Evolutionary conservation across 192 early-diverging fungal species (phyloP), one percentile per base, ranked within the genome.

Genomic region (Cladochytrium replicatum): DNA sequence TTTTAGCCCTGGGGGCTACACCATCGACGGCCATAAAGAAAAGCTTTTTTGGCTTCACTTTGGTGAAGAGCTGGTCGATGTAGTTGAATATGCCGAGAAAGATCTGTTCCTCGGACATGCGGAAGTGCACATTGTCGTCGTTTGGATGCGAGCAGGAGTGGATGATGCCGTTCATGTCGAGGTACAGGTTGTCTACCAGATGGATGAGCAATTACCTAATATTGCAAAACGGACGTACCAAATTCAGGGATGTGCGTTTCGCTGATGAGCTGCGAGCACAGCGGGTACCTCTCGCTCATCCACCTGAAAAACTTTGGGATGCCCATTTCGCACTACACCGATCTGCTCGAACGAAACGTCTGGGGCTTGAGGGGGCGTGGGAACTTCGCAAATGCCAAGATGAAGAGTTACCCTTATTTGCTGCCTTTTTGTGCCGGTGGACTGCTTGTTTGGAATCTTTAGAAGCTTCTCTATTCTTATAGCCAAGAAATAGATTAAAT

Each of bases 81-180:
- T 98, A 98, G 68, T 88, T 86, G 72, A 98, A 98, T 15, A 96
- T 95, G n/a, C 72, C 79, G 9, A 90, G 52, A 60, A 89, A 97
- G 50, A 93, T 95, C 69, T 94, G 83, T 52, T 86, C 87, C 61
- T 97, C 93, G 1, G 91, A 87, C 23, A 92, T 75, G 30, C 89
- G 78, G 52, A 89, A 91, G 43, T 87, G 82, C 2, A 77, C 81
- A 63, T 89, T 84, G 54, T 76, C 77, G 51, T 92, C 88, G 63
- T 95, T 94, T 17, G 88, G 83, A 60, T 94, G 90, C 23, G 88
- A 87, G 68, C 93, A 98, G 58, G 89, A 86, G 66, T 96, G 95
- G 63, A 98, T 89, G 48, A 98, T 92, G 27, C 92, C 93, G 61
- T 98, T 98, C 92, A 98, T 94, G 52, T 98, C 94, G 73, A 98